Evolutionary conservation across 2,329 filamentous ascomycete species (phyloP).

Genomic region (Diaporthe citri): DNA sequence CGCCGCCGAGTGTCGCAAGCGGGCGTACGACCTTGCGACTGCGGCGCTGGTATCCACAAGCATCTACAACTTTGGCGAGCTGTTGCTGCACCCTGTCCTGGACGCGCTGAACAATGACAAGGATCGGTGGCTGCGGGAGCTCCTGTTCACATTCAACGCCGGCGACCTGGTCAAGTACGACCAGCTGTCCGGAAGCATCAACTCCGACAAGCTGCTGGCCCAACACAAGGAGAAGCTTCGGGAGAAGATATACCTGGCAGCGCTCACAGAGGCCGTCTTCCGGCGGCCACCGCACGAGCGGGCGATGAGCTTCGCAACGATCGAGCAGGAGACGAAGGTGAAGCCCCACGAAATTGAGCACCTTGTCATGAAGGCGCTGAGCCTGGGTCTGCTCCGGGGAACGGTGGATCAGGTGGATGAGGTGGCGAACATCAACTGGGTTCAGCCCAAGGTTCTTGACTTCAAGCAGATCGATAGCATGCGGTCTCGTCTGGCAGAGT

Average conservation of each 20-base stretch:
- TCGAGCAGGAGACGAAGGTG: conserved; percentile 93
- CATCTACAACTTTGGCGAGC: conserved; percentile 99
- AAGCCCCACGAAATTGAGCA: conserved; percentile 94
- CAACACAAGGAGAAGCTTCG: conserved; percentile 87
- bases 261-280: conserved; percentile 96
- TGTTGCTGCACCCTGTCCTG: conserved; percentile 96
- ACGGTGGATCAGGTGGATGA: conserved; percentile 97
- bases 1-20: conserved; percentile 79
- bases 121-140: conserved; percentile 89
- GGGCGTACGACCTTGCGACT: conserved; percentile 93
- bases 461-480: conserved; percentile 95
- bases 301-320: conserved; percentile 90
- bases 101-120: conserved; percentile 80
- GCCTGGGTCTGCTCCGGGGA: conserved; percentile 87
- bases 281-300: conserved; percentile 95
- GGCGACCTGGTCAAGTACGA: conserved; percentile 93
- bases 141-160: conserved; percentile 98
- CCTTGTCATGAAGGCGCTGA: conserved; percentile 98
- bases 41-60: conserved; percentile 92
- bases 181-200: conserved; percentile 82
- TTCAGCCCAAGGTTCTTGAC: conserved; percentile 97
- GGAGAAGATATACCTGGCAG: conserved; percentile 98
- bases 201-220: conserved; percentile 82
- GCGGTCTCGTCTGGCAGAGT: conserved; percentile 88
- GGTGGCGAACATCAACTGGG: conserved; percentile 96